phyloP scores from a whole-genome alignment of 768 basidiomycete species.

The Boletus eberwhitei region DNA sequence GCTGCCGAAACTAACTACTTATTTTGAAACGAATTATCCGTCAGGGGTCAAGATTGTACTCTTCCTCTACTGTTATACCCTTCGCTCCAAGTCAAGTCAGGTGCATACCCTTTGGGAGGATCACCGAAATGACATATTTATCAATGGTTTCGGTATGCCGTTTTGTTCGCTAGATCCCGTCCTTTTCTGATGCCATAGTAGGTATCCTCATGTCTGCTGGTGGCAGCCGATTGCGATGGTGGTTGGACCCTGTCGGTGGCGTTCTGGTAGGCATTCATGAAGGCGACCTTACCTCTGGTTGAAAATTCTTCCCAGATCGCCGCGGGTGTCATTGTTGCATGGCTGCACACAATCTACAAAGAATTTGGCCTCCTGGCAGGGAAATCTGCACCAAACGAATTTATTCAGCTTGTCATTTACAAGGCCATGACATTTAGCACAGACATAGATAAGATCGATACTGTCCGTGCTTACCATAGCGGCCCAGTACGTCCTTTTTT shows the following conservation, averaged over 20 bases:
- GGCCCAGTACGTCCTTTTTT: constrained; percentile 52
- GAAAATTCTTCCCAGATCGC: constrained; percentile 52
- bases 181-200: constrained; percentile 27
- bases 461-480: constrained; percentile 90
- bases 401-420: constrained; percentile 88
- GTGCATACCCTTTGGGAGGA: constrained; percentile 97
- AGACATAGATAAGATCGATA: constrained; percentile 84
- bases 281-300: background rate
- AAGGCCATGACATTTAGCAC: constrained; percentile 85
- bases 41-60: constrained; percentile 79
- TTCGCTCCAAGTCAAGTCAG: constrained; percentile 82
- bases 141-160: constrained; percentile 68
- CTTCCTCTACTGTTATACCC: constrained; percentile 81
- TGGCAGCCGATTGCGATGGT: constrained; percentile 79
- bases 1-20: background rate
- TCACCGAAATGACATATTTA: constrained; percentile 89
- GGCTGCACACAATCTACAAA: constrained; percentile 69
- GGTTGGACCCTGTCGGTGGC: constrained; percentile 78
- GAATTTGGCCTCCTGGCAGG: constrained; percentile 90
- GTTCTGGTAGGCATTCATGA: constrained; percentile 52
- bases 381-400: constrained; percentile 87
- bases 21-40: background rate
- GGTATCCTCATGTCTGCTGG: constrained; percentile 81
- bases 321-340: constrained; percentile 73
- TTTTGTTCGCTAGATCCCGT: background rate